These are phyloP conservation scores for Chrysoporthe puriensis DNA, from an alignment of 2,329 filamentous ascomycete species.

Conservation along the genomic window DNA sequence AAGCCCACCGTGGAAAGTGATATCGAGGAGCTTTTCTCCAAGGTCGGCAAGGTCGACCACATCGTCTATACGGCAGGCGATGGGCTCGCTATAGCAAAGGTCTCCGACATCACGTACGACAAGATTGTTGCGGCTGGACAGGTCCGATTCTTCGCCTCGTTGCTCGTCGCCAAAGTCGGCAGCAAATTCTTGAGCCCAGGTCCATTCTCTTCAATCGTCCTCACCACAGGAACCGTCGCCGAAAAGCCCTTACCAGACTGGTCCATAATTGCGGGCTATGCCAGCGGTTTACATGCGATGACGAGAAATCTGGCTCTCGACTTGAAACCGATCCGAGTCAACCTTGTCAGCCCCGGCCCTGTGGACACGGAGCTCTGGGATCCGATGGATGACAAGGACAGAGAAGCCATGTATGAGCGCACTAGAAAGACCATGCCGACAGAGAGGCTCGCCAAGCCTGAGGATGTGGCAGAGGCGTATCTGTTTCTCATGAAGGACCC, in stretches of 20 bases:
- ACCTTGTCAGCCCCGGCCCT: slow-evolving; percentile 61
- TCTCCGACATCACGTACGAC: slow-evolving; percentile 35
- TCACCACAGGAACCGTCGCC: slow-evolving; percentile 58
- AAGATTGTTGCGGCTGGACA: slow-evolving; percentile 34
- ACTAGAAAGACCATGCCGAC: slow-evolving; percentile 30
- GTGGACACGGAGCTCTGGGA: slow-evolving; percentile 52
- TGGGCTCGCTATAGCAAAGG: slow-evolving; percentile 29
- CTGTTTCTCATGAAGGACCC: slow-evolving; percentile 37
- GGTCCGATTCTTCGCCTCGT: slow-evolving; percentile 39
- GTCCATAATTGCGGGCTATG: slow-evolving; percentile 51
- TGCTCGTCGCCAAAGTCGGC: slow-evolving; percentile 41
- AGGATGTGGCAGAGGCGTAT: slow-evolving; percentile 38
- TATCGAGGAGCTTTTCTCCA: slow-evolving; percentile 36
- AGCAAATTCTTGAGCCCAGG: slow-evolving; percentile 33
- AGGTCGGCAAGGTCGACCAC: slow-evolving; percentile 32
- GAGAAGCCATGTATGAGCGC: slow-evolving; percentile 31
- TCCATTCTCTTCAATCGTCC: slow-evolving; percentile 51
- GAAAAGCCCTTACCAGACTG: slow-evolving; percentile 53
- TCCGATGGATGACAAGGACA: slow-evolving; percentile 32
- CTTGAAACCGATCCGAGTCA: slow-evolving; percentile 65
- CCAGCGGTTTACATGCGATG: slow-evolving; percentile 56
- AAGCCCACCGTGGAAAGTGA: slow-evolving; percentile 39
- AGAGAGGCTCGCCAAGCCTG: slow-evolving; percentile 31
- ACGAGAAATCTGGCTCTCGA: slow-evolving; percentile 63
- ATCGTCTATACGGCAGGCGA: slow-evolving; percentile 39